A percentile compares a stretch with the other conserved stretches of the same genome.
phyloP scores from a whole-genome alignment of 805 yeast genomes.

The Lipomyces sp. region DNA sequence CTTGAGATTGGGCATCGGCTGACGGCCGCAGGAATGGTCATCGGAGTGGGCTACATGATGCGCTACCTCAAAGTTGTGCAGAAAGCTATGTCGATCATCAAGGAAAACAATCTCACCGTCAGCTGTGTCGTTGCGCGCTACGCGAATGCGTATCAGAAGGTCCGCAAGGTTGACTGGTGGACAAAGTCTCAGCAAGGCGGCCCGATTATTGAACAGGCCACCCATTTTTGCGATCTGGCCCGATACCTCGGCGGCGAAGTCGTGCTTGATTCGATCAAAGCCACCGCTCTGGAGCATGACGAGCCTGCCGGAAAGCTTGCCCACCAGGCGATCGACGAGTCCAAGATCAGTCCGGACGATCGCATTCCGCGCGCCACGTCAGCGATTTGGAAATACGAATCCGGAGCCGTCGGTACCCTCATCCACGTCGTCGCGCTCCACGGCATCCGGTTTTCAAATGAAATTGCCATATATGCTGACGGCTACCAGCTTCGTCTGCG shows the following conservation, averaged over 20 bases:
- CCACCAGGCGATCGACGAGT: slow-evolving; percentile 24
- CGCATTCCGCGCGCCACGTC: slow-evolving; percentile 28
- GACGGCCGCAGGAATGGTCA: slow-evolving; percentile 4
- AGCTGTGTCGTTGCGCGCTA: slow-evolving; percentile 23
- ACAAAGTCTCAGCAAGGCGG: slow-evolving; percentile 29
- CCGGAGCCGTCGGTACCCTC: slow-evolving; percentile 28
- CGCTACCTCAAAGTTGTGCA: slow-evolving; percentile 29
- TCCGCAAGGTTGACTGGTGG: slow-evolving; percentile 28
- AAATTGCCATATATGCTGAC: slow-evolving; percentile 27
- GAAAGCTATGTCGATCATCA: slow-evolving; percentile 23
- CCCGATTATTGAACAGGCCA: slow-evolving; percentile 30
- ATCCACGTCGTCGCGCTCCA: slow-evolving; percentile 28
- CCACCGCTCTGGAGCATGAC: slow-evolving; percentile 20
- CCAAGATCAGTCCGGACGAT: slow-evolving; percentile 19
- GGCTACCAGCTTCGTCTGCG: slow-evolving; percentile 29
- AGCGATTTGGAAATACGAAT: slow-evolving; percentile 26
- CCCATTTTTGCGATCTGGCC: slow-evolving; percentile 29
- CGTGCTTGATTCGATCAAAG: slow-evolving; percentile 18
- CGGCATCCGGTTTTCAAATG: slow-evolving; percentile 26
- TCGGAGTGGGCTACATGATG: slow-evolving; percentile 31
- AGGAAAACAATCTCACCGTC: slow-evolving; percentile 24
- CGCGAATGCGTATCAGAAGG: slow-evolving; percentile 22
- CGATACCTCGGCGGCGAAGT: slow-evolving; percentile 30
- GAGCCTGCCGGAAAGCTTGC: slow-evolving; percentile 26
- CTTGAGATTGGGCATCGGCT: slow-evolving; percentile 20